Evolutionary conservation across 2,329 filamentous ascomycete genomes (phyloP).

Genomic region (Verticillium dahliae): DNA sequence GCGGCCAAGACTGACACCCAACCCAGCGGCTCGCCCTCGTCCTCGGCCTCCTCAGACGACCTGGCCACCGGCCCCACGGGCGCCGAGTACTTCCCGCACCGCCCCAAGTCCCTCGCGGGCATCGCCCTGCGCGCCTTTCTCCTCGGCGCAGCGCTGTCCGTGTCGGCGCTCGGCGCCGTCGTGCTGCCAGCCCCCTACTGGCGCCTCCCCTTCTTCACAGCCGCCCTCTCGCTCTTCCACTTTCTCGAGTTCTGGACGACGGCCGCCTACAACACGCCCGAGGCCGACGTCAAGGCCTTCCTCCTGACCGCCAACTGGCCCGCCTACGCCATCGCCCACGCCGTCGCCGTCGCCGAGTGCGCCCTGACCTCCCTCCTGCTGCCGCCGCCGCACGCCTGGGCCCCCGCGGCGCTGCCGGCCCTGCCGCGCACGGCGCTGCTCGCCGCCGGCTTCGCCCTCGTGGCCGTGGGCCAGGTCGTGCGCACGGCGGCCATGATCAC

Average conservation of each 20-base stretch:
- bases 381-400: slow-evolving; percentile 42
- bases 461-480: slow-evolving; percentile 65
- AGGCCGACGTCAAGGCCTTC: slow-evolving; percentile 69
- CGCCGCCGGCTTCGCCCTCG: slow-evolving; percentile 55
- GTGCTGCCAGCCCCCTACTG: slow-evolving; percentile 42
- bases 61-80: slow-evolving; percentile 7
- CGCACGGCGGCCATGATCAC: slow-evolving; percentile 83
- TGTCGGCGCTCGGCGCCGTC: slow-evolving; percentile 23
- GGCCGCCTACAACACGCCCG: slow-evolving; percentile 71
- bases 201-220: slow-evolving; percentile 61
- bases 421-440: slow-evolving; percentile 33
- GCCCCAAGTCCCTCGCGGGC: slow-evolving; percentile 50
- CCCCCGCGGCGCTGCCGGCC: slow-evolving; percentile 36
- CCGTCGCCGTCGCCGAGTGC: slow-evolving; percentile 67
- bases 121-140: slow-evolving; percentile 53
- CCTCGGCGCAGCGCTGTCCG: slow-evolving; percentile 38
- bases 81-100: slow-evolving; percentile 33
- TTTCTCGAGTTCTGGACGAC: slow-evolving; percentile 96
- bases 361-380: slow-evolving; percentile 52
- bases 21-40: slow-evolving; percentile 6
- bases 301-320: slow-evolving; percentile 80
- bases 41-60: slow-evolving; percentile 14
- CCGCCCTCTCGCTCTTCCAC: slow-evolving; percentile 73
- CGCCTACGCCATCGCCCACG: slow-evolving; percentile 78
- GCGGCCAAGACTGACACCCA: slow-evolving; percentile 12